Evolutionary conservation across 2,329 filamentous ascomycete species (phyloP).

Genomic region (Aspergillus texensis): DNA sequence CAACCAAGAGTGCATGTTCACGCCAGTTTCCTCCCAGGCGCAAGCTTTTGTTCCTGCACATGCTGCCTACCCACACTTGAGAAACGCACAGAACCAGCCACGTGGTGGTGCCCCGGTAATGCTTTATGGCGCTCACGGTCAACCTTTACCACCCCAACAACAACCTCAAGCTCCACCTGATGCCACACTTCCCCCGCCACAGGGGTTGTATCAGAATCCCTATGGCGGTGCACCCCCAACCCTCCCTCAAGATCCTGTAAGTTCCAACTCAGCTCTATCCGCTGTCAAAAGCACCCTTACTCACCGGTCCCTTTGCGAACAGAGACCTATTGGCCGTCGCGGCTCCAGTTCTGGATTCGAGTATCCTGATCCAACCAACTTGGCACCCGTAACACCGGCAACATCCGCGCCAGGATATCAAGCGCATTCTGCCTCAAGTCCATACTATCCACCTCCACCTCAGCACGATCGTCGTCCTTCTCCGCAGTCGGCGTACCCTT

Average conservation of each 20-base stretch:
- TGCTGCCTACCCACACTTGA: slow-evolving; percentile 62
- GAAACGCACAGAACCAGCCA: slow-evolving; percentile 40
- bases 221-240: slow-evolving; percentile 38
- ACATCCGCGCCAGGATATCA: slow-evolving; percentile 47
- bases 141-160: slow-evolving; percentile 50
- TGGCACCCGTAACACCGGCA: slow-evolving; percentile 51
- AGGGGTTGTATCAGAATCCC: slow-evolving; percentile 43
- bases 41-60: slow-evolving; percentile 75
- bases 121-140: slow-evolving; percentile 54
- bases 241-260: slow-evolving; percentile 51
- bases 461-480: slow-evolving; percentile 47
- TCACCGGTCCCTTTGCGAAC: slow-evolving; percentile 13
- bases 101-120: slow-evolving; percentile 39
- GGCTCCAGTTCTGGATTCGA: slow-evolving; percentile 49
- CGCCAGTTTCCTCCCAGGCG: slow-evolving; percentile 72
- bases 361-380: slow-evolving; percentile 51
- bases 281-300: slow-evolving; percentile 9
- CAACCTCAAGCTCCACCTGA: slow-evolving; percentile 41
- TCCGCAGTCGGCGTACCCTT: slow-evolving; percentile 48
- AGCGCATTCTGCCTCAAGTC: slow-evolving; percentile 39
- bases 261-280: slow-evolving; percentile 32
- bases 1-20: slow-evolving; percentile 77
- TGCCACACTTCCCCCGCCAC: slow-evolving; percentile 42
- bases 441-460: slow-evolving; percentile 41
- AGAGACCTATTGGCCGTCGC: slow-evolving; percentile 46